Evolutionary conservation across 139 green algal species (phyloP).

Genomic region (Pseudopediastrum boryanum): DNA sequence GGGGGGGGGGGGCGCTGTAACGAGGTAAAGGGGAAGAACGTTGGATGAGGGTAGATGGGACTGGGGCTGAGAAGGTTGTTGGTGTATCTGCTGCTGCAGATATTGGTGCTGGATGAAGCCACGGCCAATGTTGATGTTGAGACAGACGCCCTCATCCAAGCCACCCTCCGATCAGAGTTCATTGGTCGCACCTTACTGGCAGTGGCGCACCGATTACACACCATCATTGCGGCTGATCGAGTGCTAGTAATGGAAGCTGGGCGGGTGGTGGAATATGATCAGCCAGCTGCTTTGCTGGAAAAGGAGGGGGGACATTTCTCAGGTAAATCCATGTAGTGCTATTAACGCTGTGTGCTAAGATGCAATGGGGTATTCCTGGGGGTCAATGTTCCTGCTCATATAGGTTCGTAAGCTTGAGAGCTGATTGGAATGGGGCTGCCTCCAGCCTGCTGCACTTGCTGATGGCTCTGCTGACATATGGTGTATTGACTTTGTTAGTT

Average conservation of each 20-base stretch:
- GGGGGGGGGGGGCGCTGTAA: too few species aligned
- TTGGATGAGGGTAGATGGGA: too few species aligned
- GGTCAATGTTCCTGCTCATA: background rate
- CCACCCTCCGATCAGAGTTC: conserved; percentile 38
- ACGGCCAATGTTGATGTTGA: conserved; percentile 90
- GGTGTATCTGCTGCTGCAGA: background rate
- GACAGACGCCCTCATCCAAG: conserved; percentile 84
- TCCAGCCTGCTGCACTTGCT: background rate
- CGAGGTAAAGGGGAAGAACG: too few species aligned
- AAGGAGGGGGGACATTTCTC: conserved; percentile 13
- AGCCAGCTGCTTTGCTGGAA: conserved; percentile 11
- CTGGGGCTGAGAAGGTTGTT: too few species aligned
- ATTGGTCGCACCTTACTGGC: conserved; percentile 50
- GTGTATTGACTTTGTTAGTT: background rate
- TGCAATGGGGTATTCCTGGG: background rate
- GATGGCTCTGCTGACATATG: background rate
- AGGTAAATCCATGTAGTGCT: background rate
- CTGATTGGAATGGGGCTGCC: background rate
- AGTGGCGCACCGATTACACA: conserved; percentile 65
- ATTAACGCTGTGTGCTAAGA: background rate
- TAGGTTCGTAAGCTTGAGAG: background rate
- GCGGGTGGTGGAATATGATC: conserved; percentile 13
- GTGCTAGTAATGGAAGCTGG: conserved; percentile 47
- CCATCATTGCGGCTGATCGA: conserved; percentile 77
- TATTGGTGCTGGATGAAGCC: conserved; percentile 91